phyloP scores from a whole-genome alignment of 306 rosid species.

The Alnus rubra region DNA sequence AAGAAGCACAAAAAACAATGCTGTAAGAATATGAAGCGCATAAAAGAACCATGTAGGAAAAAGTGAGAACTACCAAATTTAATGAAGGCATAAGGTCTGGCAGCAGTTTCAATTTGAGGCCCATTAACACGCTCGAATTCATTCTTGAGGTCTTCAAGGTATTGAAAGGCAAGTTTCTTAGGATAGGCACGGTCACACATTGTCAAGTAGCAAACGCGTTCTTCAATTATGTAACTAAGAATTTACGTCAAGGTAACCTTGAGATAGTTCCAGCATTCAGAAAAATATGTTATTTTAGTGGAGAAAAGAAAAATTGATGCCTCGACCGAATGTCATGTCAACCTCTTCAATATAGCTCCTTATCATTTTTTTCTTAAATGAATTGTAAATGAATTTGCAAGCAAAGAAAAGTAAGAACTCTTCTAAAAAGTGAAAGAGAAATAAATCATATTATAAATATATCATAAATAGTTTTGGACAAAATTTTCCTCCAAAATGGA shows the following conservation, averaged over 20 bases:
- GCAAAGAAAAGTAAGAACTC: no score
- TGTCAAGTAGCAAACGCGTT: constrained; percentile 95
- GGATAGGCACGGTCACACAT: constrained; percentile 99
- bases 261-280: constrained; percentile 11
- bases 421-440: no score
- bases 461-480: no score
- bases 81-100: constrained; percentile 98
- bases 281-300: not conserved
- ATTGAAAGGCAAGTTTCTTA: constrained; percentile 98
- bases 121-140: constrained; percentile 96
- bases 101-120: constrained; percentile 96
- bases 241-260: constrained; percentile 57
- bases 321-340: not conserved
- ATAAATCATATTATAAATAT: no score
- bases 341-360: no score
- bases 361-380: no score
- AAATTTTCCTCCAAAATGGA: no score
- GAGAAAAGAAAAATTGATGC: not conserved
- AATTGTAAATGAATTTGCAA: no score
- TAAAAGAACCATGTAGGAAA: constrained; percentile 1
- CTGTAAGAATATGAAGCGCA: constrained; percentile 2
- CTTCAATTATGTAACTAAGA: constrained; percentile 86
- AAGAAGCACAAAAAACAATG: not conserved
- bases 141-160: constrained; percentile 95
- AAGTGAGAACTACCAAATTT: constrained; percentile 72